Evolutionary conservation across 2,329 filamentous ascomycete species (phyloP), one percentile per base, ranked within the genome.

Genomic region (Madurella mycetomatis): DNA sequence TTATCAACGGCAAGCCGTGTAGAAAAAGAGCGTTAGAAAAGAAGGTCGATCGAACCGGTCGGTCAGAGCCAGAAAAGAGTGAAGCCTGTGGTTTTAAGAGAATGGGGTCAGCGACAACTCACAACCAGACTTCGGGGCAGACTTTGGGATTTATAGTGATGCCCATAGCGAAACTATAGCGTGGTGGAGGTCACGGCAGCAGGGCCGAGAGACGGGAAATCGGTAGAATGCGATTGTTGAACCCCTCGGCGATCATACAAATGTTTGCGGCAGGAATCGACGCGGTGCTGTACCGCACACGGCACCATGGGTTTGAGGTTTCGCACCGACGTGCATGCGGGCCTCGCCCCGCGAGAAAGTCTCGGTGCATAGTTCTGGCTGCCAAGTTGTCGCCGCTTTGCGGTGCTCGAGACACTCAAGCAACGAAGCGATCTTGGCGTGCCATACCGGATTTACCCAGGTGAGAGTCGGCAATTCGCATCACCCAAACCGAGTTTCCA

Each of bases 211-310:
- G 41, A 48, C 40, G 31, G 2, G 43, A 50, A 51, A 47, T 49
- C 57, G 59, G 59, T 41, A 57, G 48, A 58, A 60, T 57, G 52
- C 45, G 40, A 8, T 42, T 9, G 49, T 52, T 51, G 41, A 37
- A 43, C 54, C 47, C n/a, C 25, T 46, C 42, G 58, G 53, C 51
- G 60, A 63, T 63, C 61, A 62, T 43, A 62, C 61, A 47, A 25
- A 42, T 51, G 50, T 19, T 25, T 51, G 55, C 32, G 55, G 48
- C 49, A 55, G 37, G 32, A 25, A 47, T 47, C 54, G 42, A 51
- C 50, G 37, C n/a, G 31, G 39, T n/a, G 45, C 34, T 32, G 37
- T n/a, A 47, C 34, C 39, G 37, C 39, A 41, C 31, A 32, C 34
- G 16, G n/a, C 19, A 30, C 13, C 37, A 5, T n/a, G 18, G 45